Base-by-base conservation (phyloP, 75 land plant genomes). In the Selaginella tamariscina region DNA sequence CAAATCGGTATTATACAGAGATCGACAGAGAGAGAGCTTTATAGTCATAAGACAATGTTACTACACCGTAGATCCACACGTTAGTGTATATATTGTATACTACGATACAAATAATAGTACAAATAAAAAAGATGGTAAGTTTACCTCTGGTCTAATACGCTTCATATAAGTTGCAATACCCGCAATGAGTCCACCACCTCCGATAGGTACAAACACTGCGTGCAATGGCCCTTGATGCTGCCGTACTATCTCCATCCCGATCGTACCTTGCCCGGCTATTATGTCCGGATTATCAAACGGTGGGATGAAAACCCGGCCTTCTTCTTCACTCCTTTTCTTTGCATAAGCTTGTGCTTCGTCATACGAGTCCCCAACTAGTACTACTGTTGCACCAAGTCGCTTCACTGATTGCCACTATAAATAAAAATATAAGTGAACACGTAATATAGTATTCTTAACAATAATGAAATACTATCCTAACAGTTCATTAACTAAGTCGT, bases 281-380 rank as follows among this genome's bases (percentile, higher is more conserved):
- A 87, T 73, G 75, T 87, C 88, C 32, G 90, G 90, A 68, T 87
- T 84, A 72, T 87, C 90, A 75, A 87, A 87, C 21, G 90, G 90
- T 32, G 82, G 90, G 30, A 87, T 80, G 63, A 87, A 85, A 30
- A 74, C 70, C 5, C 76, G 79, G 2, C 85, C 77, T 20, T 87
- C 85, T 67, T 80, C 44, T 64, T 74, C 64, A 11, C 70, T 73
- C 13, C 69, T 54, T 68, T 76, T 56, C 66, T 76, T 85, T 20
- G 90, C 90, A 80, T 87, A 85, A 5, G 82, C 65, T 56, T 87
- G 90, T 28, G 90, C 88, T 69, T 87, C 90, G 56, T 87, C 90
- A 73, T 85, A 87, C 0, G 90, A 78, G 74, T 87, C 90, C 5
- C 90, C 90, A 29, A 75, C 70, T 26, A 82, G 87, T 65, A 82